These are phyloP conservation scores for Saturnispora saitoi DNA, from an alignment of 805 yeast genomes.

Conservation along the genomic window DNA sequence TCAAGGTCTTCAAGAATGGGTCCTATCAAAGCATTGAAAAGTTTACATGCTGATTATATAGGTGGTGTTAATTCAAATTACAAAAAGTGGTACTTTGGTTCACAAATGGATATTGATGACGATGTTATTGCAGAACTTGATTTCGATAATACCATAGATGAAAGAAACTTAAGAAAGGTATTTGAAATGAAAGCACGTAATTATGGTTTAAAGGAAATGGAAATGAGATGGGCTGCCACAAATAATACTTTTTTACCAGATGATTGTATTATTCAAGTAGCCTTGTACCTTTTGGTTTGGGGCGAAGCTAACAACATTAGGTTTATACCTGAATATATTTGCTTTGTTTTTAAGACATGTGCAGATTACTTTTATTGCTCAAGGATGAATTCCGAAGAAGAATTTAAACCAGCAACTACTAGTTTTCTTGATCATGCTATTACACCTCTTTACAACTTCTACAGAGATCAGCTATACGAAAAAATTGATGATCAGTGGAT, in stretches of 20 bases:
- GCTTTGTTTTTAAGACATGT: conserved; percentile 79
- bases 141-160: conserved; percentile 29
- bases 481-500: too few relatives aligned
- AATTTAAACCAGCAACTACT: too few relatives aligned
- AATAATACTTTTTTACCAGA: conserved; percentile 43
- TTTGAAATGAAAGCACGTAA: conserved; percentile 15
- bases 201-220: conserved; percentile 34
- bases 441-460: too few relatives aligned
- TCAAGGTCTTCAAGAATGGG: conserved; percentile 62
- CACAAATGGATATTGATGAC: conserved; percentile 50
- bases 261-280: conserved; percentile 54
- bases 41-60: conserved; percentile 66
- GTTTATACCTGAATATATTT: conserved; percentile 83
- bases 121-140: conserved; percentile 24
- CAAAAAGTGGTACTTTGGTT: conserved; percentile 71
- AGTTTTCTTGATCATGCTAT: too few relatives aligned
- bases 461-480: too few relatives aligned
- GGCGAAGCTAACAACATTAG: conserved; percentile 84
- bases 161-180: conserved; percentile 16
- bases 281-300: conserved; percentile 72
- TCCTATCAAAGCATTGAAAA: conserved; percentile 44
- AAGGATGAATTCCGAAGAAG: too few relatives aligned
- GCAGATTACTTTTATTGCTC: conserved; percentile 54
- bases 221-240: conserved; percentile 41
- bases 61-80: conserved; percentile 65